Percentiles rank a stretch among this genome's conserved stretches.
phyloP scores from a whole-genome alignment of 768 basidiomycete species.

The Psilocybe sp. region DNA sequence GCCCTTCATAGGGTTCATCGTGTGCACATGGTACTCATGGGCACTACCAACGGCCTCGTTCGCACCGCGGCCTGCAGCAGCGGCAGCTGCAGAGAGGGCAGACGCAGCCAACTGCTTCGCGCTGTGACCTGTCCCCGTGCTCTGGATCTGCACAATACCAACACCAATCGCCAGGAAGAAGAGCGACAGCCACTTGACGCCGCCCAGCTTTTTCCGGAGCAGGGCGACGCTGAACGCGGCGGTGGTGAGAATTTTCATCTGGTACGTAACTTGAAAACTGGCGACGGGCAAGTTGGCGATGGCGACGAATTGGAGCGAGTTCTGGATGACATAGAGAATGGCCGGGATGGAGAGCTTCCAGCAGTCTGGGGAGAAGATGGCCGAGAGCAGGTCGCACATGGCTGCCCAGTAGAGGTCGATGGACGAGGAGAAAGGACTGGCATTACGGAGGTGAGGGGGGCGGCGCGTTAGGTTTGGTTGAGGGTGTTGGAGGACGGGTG shows the following conservation, averaged over 20 bases:
- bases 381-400: slow-evolving; percentile 56
- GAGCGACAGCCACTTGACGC: slow-evolving; percentile 81
- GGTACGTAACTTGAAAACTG: slow-evolving; percentile 95
- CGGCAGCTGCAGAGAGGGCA: slow-evolving; percentile 16
- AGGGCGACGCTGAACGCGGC: slow-evolving; percentile 85
- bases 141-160: slow-evolving; percentile 85
- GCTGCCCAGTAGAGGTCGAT: slow-evolving; percentile 40
- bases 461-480: slow-evolving; percentile 33
- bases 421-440: no score
- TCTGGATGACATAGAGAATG: slow-evolving; percentile 92
- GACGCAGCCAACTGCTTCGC: slow-evolving; percentile 20
- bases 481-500: slow-evolving; percentile 30
- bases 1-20: slow-evolving; percentile 82
- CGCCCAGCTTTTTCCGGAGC: slow-evolving; percentile 70
- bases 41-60: slow-evolving; percentile 2
- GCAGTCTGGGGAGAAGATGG: slow-evolving; percentile 89
- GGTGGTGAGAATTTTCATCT: slow-evolving; percentile 97
- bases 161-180: slow-evolving; percentile 86
- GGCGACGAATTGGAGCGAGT: slow-evolving; percentile 94
- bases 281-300: slow-evolving; percentile 92
- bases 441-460: slow-evolving; percentile 8
- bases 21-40: slow-evolving; percentile 26
- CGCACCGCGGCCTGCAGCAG: no score
- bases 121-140: slow-evolving; percentile 22
- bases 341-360: slow-evolving; percentile 98